Evolutionary conservation across 176 grass and related monocot species (phyloP).

Genomic region (Stipa capillata): DNA sequence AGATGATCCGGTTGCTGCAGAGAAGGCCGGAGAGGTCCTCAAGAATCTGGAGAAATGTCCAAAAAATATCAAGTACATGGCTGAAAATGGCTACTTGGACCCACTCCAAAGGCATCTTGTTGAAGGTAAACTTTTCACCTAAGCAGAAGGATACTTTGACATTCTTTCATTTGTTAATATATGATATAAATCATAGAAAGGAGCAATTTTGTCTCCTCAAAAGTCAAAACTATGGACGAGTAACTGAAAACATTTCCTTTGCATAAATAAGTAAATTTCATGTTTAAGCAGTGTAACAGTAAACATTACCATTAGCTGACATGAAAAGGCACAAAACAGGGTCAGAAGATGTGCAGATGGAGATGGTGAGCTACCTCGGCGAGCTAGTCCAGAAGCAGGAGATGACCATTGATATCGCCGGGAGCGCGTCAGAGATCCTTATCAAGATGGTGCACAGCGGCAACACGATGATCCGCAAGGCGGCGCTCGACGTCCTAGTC

Average conservation of each 20-base stretch:
- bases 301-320: neutral
- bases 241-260: neutral
- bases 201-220: neutral
- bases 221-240: neutral
- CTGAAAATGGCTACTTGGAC: constrained; percentile 81
- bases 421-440: constrained; percentile 47
- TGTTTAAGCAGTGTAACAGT: neutral
- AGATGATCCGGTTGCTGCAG: constrained; percentile 38
- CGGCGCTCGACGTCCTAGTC: constrained; percentile 61
- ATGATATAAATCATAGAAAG: neutral
- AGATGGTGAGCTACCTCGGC: constrained; percentile 86
- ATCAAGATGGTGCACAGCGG: constrained; percentile 66
- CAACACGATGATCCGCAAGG: constrained; percentile 44
- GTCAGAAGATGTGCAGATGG: constrained; percentile 73
- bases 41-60: constrained; percentile 79
- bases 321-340: constrained; percentile 39
- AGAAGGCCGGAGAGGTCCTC: constrained; percentile 59
- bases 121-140: constrained; percentile 52
- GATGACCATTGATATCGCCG: constrained; percentile 63
- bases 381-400: constrained; percentile 76
- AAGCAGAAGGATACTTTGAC: neutral
- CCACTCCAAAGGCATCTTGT: constrained; percentile 74
- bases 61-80: constrained; percentile 92
- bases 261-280: neutral
- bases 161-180: neutral